These are phyloP conservation scores for Botrytis hyacinthi DNA, from an alignment of 2,329 filamentous ascomycete species.

Conservation along the genomic window DNA sequence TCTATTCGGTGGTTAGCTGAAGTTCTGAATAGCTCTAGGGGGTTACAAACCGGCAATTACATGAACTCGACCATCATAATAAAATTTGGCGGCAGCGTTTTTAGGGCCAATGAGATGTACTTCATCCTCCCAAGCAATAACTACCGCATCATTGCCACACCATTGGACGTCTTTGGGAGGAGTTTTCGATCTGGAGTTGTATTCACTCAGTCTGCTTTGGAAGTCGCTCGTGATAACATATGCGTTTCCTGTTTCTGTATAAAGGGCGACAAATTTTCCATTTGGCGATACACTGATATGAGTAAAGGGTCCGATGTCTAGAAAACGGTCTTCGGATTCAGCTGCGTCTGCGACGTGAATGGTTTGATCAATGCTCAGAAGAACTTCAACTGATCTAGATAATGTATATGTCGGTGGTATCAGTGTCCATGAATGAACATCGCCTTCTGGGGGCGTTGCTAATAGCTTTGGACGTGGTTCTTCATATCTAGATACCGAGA, in stretches of 20 bases:
- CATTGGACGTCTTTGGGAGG: constrained; percentile 86
- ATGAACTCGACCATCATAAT: constrained; percentile 89
- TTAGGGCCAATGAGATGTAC: constrained; percentile 88
- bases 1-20: constrained; percentile 44
- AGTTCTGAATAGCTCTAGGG: neutral
- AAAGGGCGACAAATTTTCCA: constrained; percentile 82
- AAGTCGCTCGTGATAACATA: constrained; percentile 97
- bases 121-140: constrained; percentile 97
- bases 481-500: constrained; percentile 84
- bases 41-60: constrained; percentile 68
- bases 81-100: constrained; percentile 72
- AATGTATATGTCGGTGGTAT: constrained; percentile 85
- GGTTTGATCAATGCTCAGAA: constrained; percentile 80
- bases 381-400: constrained; percentile 87
- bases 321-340: constrained; percentile 85
- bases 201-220: constrained; percentile 86
- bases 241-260: constrained; percentile 78
- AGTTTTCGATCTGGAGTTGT: constrained; percentile 82
- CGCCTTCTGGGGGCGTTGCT: constrained; percentile 71
- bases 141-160: constrained; percentile 92
- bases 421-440: constrained; percentile 84
- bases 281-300: constrained; percentile 91
- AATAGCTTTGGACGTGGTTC: constrained; percentile 86
- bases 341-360: constrained; percentile 83
- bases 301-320: constrained; percentile 89